Base-by-base conservation (phyloP, 23 red algal species). In the Gracilaria domingensis region DNA sequence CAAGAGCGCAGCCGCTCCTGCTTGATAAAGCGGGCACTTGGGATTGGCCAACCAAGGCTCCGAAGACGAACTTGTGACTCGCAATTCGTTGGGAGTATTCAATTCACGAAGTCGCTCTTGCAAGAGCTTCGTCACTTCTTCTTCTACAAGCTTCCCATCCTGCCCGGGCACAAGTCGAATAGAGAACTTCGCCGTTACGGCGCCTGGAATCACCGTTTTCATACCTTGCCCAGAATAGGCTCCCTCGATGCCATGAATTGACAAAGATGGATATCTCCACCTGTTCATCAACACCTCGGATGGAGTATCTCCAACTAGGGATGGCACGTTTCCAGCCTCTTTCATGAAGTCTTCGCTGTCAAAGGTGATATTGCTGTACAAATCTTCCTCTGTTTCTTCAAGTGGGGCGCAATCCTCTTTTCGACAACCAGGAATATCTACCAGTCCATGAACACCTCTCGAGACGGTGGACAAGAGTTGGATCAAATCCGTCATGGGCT, bases 201-300 rank as follows among this genome's bases (percentile, higher is more conserved):
- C 23, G 14, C 83, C 82, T 17, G 95, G 88, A 76, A 97, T 97
- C 20, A 93, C 79, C 14, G 88, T 97, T 60, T 97, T 97, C 26
- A 89, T 40, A 28, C 76, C 69, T 33, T 36, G 40, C n/a, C 95
- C 90, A 78, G 87, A 85, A 55, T 92, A 92, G 18, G 62, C 89
- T 2, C 89, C 89, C 69, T 97, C 87, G 77, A 97, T 97, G 12
- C 95, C 95, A 64, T 97, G 95, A 53, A 97, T 81, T 30, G 95
- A 87, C 49, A 97, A 53, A 25, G 88, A 50, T 32, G 95, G 95
- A 79, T 89, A 93, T 49, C 88, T 66, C 95, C 88, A 97, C 24
- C 91, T 76, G 47, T 89, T 92, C 88, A 93, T 93, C 58, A 97
- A 78, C 9, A 97, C 85, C 33, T 97, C 88, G 17, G 55, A 0